phyloP scores from a whole-genome alignment of 2,329 filamentous ascomycete species.

The Ophiostoma perfectum region DNA sequence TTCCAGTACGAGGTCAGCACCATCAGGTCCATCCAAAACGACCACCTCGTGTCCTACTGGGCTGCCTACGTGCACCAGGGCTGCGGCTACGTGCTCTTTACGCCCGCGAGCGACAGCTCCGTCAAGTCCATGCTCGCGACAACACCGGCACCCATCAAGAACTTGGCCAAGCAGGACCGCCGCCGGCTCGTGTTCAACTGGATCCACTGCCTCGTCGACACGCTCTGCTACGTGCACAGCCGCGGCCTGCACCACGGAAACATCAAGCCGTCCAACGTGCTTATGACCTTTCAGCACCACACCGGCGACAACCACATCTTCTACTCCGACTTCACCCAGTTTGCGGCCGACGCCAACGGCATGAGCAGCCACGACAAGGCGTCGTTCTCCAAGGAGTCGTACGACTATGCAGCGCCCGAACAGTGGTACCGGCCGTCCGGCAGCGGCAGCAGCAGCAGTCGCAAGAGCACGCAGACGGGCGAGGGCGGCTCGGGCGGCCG shows the following conservation, averaged over 20 bases:
- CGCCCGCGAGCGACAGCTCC: constrained; percentile 60
- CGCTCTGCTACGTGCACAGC: constrained; percentile 61
- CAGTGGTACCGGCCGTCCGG: constrained; percentile 46
- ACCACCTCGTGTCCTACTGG: constrained; percentile 66
- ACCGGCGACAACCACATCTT: constrained; percentile 61
- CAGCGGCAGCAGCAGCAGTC: constrained; percentile 34
- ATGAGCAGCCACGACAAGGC: constrained; percentile 35
- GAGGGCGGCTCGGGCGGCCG: constrained; percentile 20
- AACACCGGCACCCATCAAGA: constrained; percentile 57
- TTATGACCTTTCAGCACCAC: constrained; percentile 40
- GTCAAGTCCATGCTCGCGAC: constrained; percentile 63
- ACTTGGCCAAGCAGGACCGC: constrained; percentile 54
- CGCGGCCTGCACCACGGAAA: constrained; percentile 59
- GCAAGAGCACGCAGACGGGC: constrained; percentile 18
- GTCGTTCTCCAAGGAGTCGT: constrained; percentile 60
- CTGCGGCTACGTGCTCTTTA: constrained; percentile 60
- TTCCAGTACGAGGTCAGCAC: constrained; percentile 34
- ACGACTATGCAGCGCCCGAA: constrained; percentile 70
- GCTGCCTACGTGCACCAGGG: constrained; percentile 63
- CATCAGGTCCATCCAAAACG: constrained; percentile 56
- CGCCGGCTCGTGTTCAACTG: constrained; percentile 62
- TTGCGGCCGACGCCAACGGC: constrained; percentile 41
- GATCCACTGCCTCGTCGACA: constrained; percentile 68
- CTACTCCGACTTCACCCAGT: constrained; percentile 55
- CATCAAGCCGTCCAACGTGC: constrained; percentile 65